These are phyloP conservation scores for Pleurotus pulmonarius DNA, from an alignment of 768 basidiomycete genomes.

Conservation along the genomic window DNA sequence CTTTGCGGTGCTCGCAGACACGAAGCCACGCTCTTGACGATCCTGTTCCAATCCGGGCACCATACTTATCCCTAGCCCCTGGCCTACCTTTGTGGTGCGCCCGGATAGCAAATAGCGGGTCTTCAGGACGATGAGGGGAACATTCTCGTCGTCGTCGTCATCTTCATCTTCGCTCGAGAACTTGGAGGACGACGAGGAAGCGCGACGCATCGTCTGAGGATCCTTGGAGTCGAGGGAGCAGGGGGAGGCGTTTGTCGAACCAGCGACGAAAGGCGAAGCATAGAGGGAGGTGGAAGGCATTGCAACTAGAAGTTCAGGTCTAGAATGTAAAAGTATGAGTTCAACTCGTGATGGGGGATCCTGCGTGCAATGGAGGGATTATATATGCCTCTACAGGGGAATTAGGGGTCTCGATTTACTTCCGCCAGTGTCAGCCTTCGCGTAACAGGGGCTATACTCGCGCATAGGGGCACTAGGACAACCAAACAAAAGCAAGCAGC, in stretches of 20 bases:
- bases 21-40: too few relatives aligned
- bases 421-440: too few relatives aligned
- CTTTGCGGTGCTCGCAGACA: not conserved
- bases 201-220: not conserved
- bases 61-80: not conserved
- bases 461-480: too few relatives aligned
- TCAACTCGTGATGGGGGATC: too few relatives aligned
- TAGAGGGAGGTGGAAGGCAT: not conserved
- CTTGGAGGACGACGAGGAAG: not conserved
- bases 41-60: too few relatives aligned
- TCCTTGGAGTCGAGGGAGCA: not conserved
- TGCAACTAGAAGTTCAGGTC: too few relatives aligned
- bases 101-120: not conserved
- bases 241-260: not conserved
- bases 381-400: too few relatives aligned
- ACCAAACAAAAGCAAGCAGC: too few relatives aligned
- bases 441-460: too few relatives aligned
- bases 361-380: too few relatives aligned
- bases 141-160: not conserved
- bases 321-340: too few relatives aligned
- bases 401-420: too few relatives aligned
- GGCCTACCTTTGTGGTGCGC: not conserved
- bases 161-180: not conserved
- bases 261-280: not conserved
- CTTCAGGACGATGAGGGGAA: not conserved